Evolutionary conservation across 306 rosid species (phyloP).

Genomic region (Cyclanthera cordifolia): DNA sequence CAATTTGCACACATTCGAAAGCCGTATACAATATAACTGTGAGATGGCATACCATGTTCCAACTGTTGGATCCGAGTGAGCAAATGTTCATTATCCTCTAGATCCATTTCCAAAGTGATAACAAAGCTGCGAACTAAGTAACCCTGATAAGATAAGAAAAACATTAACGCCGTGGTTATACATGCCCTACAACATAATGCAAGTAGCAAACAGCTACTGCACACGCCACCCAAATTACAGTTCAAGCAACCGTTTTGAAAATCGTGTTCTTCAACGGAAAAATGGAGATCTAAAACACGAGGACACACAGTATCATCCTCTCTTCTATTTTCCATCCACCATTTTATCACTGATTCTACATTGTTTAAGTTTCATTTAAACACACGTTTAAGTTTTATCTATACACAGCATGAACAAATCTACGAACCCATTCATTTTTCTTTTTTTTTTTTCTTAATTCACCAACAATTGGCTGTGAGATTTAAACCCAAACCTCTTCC

Average conservation of each 20-base stretch:
- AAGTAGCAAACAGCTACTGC: background rate
- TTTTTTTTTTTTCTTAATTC: too few relatives aligned
- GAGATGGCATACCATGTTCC: slow-evolving; percentile 51
- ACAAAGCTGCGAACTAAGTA: background rate
- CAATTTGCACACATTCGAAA: slow-evolving; percentile 6
- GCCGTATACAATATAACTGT: background rate
- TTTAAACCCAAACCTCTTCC: too few relatives aligned
- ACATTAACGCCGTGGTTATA: background rate
- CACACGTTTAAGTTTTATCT: background rate
- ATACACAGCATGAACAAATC: background rate
- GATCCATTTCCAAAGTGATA: slow-evolving; percentile 20
- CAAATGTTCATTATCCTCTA: slow-evolving; percentile 26
- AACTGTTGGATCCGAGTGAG: slow-evolving; percentile 52
- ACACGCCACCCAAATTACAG: too few relatives aligned
- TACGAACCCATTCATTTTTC: background rate
- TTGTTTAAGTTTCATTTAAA: background rate
- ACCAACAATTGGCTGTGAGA: too few relatives aligned
- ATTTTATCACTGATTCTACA: background rate
- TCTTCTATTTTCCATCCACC: background rate
- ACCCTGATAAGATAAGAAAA: background rate
- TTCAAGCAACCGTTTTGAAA: too few relatives aligned
- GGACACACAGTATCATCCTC: background rate
- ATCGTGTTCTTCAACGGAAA: too few relatives aligned
- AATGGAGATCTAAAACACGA: background rate
- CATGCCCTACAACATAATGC: background rate